Evolutionary conservation across 1,139 yeast genomes (phyloP).

Genomic region (Yamadazyma kanchanaburiensis): DNA sequence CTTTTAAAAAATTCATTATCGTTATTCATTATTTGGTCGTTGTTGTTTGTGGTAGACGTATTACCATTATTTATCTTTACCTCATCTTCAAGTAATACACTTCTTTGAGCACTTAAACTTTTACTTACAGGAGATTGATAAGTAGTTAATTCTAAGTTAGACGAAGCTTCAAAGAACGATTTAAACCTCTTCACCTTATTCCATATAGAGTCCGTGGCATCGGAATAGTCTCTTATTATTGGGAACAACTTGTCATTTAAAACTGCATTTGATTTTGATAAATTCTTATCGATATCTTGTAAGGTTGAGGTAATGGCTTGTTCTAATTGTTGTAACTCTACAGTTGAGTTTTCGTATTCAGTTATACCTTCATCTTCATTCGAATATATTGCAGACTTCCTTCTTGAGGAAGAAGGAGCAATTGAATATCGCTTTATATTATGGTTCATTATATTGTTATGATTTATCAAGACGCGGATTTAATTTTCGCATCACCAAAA

Average conservation of each 20-base stretch:
- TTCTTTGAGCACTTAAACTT: conserved; percentile 14
- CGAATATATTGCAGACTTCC: too few relatives aligned
- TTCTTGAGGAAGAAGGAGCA: conserved; percentile 36
- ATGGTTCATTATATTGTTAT: conserved; percentile 1
- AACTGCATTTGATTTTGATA: conserved; percentile 60
- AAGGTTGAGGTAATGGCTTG: conserved; percentile 76
- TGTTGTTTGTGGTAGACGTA: conserved; percentile 1
- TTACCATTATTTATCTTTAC: conserved; percentile 1
- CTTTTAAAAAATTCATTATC: conserved; percentile 14
- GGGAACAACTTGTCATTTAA: conserved; percentile 64
- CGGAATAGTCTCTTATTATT: conserved; percentile 54
- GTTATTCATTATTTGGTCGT: not conserved
- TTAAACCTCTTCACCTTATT: conserved; percentile 68
- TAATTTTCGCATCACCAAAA: too few relatives aligned
- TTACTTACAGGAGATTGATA: conserved; percentile 46
- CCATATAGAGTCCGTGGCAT: conserved; percentile 56
- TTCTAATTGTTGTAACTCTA: conserved; percentile 69
- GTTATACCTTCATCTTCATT: conserved; percentile 16
- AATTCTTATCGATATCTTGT: conserved; percentile 75
- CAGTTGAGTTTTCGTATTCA: conserved; percentile 32
- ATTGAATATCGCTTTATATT: conserved; percentile 39
- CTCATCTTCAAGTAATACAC: conserved; percentile 17
- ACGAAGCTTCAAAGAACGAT: conserved; percentile 70
- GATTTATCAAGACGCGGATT: too few relatives aligned
- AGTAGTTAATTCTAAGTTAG: conserved; percentile 61